These are phyloP conservation scores for Globisporangium ultimum DNA, from an alignment of 352 stramenopile genomes.

Conservation along the genomic window DNA sequence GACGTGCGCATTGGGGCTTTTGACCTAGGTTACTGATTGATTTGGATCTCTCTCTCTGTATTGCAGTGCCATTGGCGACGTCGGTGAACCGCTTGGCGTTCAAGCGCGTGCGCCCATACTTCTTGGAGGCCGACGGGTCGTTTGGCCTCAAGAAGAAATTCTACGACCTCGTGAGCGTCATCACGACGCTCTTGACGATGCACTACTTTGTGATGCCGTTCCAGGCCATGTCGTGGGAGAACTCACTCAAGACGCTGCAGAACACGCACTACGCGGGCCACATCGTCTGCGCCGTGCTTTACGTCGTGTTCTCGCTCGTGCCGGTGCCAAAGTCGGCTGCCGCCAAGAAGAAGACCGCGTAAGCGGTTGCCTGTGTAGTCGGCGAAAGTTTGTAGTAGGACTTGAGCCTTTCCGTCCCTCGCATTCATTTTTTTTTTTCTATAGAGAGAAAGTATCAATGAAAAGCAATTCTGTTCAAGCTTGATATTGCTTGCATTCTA, in stretches of 20 bases:
- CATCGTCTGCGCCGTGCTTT: slow-evolving; percentile 60
- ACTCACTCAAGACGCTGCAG: slow-evolving; percentile 58
- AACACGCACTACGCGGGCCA: slow-evolving; percentile 73
- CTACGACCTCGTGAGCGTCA: slow-evolving; percentile 53
- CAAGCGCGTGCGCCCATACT: slow-evolving; percentile 63
- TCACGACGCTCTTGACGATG: slow-evolving; percentile 46
- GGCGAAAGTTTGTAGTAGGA: too few species aligned
- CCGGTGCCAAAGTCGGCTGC: slow-evolving; percentile 39
- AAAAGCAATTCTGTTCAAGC: too few species aligned
- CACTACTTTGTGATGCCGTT: slow-evolving; percentile 78
- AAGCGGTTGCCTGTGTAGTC: slow-evolving; percentile 6
- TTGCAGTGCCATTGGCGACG: slow-evolving; percentile 55
- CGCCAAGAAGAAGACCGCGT: slow-evolving; percentile 45
- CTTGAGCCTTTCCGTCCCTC: too few species aligned
- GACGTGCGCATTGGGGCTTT: too few species aligned
- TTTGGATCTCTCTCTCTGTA: slow-evolving; percentile 5
- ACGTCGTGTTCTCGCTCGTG: slow-evolving; percentile 66
- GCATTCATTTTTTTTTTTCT: too few species aligned
- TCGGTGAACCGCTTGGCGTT: slow-evolving; percentile 63
- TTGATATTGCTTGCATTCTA: slow-evolving; percentile 10
- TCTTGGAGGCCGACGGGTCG: slow-evolving; percentile 57
- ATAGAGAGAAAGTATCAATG: too few species aligned
- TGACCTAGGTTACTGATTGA: background rate
- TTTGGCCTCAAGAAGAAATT: slow-evolving; percentile 48
- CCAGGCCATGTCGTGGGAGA: slow-evolving; percentile 65